Conservation (phyloP, 352 stramenopile genomes). For the Bremia lactucae region DNA sequence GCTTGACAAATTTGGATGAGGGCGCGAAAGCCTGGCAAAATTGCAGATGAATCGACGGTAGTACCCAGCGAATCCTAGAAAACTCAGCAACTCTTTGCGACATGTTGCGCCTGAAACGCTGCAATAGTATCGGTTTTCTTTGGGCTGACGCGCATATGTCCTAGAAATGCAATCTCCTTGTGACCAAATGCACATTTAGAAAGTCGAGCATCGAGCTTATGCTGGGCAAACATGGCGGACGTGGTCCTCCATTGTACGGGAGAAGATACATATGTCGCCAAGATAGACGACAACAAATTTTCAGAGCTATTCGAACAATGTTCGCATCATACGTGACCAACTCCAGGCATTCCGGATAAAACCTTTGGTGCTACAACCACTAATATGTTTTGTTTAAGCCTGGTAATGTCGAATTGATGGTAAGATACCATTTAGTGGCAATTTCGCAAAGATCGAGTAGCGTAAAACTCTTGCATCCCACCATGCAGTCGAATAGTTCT, state of each 20-base stretch:
- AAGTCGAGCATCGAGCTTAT: background rate
- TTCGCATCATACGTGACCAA: conserved; percentile 1
- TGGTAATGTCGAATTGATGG: background rate
- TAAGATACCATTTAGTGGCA: conserved; percentile 3
- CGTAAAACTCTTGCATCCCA: background rate
- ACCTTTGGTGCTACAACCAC: conserved; percentile 2
- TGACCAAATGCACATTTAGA: conserved; percentile 1
- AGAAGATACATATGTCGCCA: conserved; percentile 6
- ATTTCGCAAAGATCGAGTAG: background rate
- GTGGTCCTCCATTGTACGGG: conserved; percentile 1
- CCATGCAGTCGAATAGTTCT: background rate
- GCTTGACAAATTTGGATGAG: background rate
- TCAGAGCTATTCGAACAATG: background rate
- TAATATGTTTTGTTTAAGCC: conserved; percentile 4
- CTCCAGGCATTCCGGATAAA: conserved; percentile 1
- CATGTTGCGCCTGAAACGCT: background rate
- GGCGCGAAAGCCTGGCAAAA: background rate
- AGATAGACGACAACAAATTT: conserved; percentile 4
- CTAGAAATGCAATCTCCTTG: background rate
- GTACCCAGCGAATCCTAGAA: conserved; percentile 1
- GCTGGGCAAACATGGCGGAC: background rate
- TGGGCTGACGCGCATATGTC: background rate
- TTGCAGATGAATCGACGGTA: conserved; percentile 1
- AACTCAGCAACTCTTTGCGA: background rate
- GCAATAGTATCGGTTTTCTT: background rate